A percentile compares a stretch with the other conserved stretches of the same genome.
These are phyloP conservation scores for Coemansia sp. DNA, from an alignment of 192 early-diverging fungal genomes.

Conservation along the genomic window DNA sequence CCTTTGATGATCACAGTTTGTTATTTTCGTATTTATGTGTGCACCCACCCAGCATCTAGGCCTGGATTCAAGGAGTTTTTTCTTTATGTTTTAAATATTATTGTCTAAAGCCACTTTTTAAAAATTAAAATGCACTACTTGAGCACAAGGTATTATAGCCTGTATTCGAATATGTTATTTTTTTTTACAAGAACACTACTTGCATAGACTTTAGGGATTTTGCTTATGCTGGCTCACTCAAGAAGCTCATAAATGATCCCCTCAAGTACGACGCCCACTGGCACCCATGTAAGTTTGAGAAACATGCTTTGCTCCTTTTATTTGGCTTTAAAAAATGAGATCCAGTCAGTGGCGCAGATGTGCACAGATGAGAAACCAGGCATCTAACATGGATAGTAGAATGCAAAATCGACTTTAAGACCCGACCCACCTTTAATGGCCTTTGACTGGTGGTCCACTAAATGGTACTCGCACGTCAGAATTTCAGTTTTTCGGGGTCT, in stretches of 20 bases:
- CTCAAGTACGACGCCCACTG: neutral
- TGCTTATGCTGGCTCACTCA: neutral
- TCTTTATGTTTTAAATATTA: no score
- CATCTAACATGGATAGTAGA: neutral
- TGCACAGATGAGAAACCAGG: neutral
- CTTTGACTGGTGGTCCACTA: neutral
- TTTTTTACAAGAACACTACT: neutral
- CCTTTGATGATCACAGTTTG: no score
- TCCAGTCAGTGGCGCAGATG: no score
- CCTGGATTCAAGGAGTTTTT: no score
- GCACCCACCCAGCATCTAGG: no score
- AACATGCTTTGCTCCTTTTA: neutral
- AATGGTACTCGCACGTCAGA: neutral
- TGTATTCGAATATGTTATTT: slow-evolving; percentile 1
- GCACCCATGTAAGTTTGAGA: slow-evolving; percentile 14
- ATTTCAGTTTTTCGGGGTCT: neutral
- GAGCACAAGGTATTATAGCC: slow-evolving; percentile 6
- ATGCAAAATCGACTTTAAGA: neutral
- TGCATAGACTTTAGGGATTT: neutral
- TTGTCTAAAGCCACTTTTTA: no score
- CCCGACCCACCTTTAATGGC: neutral
- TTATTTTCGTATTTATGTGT: no score
- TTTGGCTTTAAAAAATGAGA: neutral
- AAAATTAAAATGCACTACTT: slow-evolving; percentile 1
- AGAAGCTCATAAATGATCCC: slow-evolving; percentile 10